Evolutionary conservation across 345 rosid genomes (phyloP).

Genomic region (Boechera divaricarpa): DNA sequence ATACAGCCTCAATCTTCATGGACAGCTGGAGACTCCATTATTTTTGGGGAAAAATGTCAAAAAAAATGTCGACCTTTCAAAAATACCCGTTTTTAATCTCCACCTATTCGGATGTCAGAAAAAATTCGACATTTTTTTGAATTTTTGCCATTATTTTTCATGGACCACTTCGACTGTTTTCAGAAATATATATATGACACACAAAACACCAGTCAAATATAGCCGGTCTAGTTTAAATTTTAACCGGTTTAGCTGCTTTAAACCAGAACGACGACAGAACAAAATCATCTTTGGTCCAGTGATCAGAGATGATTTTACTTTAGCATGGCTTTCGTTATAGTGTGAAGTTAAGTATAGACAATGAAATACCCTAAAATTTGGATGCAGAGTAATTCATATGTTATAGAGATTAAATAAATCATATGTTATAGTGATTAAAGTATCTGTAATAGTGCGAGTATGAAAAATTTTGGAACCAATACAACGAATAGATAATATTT

Average conservation of each 20-base stretch:
- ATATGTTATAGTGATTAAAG: not conserved
- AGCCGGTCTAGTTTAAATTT: slow-evolving; percentile 1
- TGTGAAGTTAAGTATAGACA: not conserved
- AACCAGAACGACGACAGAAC: not conserved
- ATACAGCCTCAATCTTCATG: slow-evolving; percentile 22
- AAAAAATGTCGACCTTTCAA: too few species aligned
- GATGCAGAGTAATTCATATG: not conserved
- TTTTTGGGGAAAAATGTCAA: not conserved
- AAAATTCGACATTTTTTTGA: too few species aligned
- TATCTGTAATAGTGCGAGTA: not conserved
- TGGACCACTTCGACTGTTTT: slow-evolving; percentile 13
- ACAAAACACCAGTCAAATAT: not conserved
- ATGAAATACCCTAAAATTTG: not conserved
- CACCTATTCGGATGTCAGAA: too few species aligned
- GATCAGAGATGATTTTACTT: too few species aligned
- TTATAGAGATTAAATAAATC: not conserved
- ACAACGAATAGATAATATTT: not conserved
- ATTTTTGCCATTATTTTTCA: slow-evolving; percentile 23
- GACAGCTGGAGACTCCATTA: slow-evolving; percentile 24
- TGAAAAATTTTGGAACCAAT: not conserved
- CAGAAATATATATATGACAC: slow-evolving; percentile 4
- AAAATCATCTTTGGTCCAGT: not conserved
- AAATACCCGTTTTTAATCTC: too few species aligned
- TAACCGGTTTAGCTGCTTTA: slow-evolving; percentile 14
- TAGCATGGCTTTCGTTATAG: not conserved